Conservation (phyloP, 768 basidiomycete genomes). For the Phlegmacium glaucopus region DNA sequence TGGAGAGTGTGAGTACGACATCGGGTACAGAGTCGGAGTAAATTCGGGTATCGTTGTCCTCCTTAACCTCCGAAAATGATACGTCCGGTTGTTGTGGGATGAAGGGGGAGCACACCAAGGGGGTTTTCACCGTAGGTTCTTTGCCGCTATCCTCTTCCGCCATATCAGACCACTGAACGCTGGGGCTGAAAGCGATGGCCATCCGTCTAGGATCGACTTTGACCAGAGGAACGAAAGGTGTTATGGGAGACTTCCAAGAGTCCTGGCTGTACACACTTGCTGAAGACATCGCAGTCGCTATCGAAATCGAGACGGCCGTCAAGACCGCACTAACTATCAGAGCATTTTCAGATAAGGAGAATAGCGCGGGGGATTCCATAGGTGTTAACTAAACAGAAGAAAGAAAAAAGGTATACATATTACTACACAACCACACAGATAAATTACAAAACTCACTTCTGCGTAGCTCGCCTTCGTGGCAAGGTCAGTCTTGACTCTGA, state of each 20-base stretch:
- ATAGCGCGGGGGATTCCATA: constrained; percentile 11
- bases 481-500: constrained; percentile 24
- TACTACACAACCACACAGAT: neutral
- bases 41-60: neutral
- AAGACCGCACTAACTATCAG: constrained; percentile 10
- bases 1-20: neutral
- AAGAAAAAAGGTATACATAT: constrained; percentile 1
- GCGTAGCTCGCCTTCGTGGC: constrained; percentile 15
- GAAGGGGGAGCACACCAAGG: neutral
- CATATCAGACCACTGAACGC: constrained; percentile 15
- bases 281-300: constrained; percentile 8
- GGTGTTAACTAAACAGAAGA: constrained; percentile 16
- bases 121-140: neutral
- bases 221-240: constrained; percentile 6
- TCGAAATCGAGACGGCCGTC: constrained; percentile 2
- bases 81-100: too few species aligned
- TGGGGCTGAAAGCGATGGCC: constrained; percentile 21
- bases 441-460: constrained; percentile 11
- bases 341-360: constrained; percentile 7
- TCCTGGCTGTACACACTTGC: constrained; percentile 25
- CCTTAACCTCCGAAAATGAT: too few species aligned
- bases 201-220: constrained; percentile 14
- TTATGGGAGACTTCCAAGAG: constrained; percentile 14
- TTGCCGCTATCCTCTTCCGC: constrained; percentile 1
- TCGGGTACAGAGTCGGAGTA: neutral